Conservation (phyloP, 208 protist genomes). For the Leptomonas pyrrhocoris region DNA sequence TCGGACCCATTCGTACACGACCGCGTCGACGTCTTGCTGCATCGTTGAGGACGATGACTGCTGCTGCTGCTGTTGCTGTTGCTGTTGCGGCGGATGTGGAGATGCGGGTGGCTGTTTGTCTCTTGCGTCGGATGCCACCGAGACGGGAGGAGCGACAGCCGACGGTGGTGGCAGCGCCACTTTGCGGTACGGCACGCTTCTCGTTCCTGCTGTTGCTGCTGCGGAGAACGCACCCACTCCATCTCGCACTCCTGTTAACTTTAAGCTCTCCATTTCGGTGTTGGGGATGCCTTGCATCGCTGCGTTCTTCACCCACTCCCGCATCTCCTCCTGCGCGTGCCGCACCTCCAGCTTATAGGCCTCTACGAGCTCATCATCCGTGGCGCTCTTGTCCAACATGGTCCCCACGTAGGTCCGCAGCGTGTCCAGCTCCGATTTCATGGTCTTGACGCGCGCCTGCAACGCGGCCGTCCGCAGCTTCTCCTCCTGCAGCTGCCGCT, state of each 20-base stretch:
- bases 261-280: neutral
- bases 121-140: neutral
- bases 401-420: constrained; percentile 57
- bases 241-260: neutral
- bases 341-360: constrained; percentile 72
- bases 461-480: constrained; percentile 41
- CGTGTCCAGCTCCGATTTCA: constrained; percentile 68
- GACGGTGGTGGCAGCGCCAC: neutral
- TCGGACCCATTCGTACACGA: constrained; percentile 28
- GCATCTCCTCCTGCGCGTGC: constrained; percentile 24
- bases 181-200: constrained; percentile 19
- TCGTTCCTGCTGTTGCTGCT: constrained; percentile 1
- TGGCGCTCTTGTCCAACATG: constrained; percentile 70
- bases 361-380: constrained; percentile 72
- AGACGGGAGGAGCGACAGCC: neutral
- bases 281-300: neutral
- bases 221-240: neutral
- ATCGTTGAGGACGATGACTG: no score
- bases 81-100: neutral
- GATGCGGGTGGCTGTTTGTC: neutral
- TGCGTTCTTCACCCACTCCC: constrained; percentile 14
- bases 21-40: constrained; percentile 1
- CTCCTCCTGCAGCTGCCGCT: constrained; percentile 42
- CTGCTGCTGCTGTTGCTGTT: neutral
- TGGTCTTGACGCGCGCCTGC: constrained; percentile 55